These are phyloP conservation scores for Xerocomus amazonicus DNA, from an alignment of 1,284 basidiomycete species.

Conservation along the genomic window DNA sequence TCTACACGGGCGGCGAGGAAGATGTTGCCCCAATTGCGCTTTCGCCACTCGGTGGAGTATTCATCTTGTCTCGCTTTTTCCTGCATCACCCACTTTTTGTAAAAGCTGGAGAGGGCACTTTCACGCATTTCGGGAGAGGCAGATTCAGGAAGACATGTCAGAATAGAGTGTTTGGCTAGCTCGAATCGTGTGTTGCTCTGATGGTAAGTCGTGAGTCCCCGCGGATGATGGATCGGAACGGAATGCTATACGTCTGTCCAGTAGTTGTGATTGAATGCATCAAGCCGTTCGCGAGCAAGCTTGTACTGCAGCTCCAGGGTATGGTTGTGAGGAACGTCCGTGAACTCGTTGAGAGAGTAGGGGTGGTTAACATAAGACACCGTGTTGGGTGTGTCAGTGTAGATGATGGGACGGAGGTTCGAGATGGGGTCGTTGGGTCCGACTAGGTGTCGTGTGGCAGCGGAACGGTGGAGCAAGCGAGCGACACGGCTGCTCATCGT, in stretches of 20 bases:
- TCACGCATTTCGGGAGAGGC: conserved; percentile 55
- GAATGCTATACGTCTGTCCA: conserved; percentile 64
- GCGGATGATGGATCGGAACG: not conserved
- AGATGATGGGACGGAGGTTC: conserved; percentile 73
- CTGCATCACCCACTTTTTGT: conserved; percentile 65
- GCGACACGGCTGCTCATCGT: not conserved
- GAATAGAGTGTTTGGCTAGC: conserved; percentile 53
- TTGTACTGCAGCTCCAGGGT: conserved; percentile 63
- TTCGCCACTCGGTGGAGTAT: conserved; percentile 64
- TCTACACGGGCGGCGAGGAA: conserved; percentile 49
- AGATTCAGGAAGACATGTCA: conserved; percentile 52
- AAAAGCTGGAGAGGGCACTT: conserved; percentile 64
- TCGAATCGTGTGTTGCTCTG: conserved; percentile 75
- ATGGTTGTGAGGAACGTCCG: conserved; percentile 33
- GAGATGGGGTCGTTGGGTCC: conserved; percentile 73
- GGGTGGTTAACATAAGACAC: conserved; percentile 45
- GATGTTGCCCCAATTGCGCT: conserved; percentile 54
- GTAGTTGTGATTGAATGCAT: conserved; percentile 68
- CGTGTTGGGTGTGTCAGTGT: conserved; percentile 49
- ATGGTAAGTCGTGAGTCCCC: conserved; percentile 1
- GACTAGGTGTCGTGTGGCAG: conserved; percentile 45
- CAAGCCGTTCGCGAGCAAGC: conserved; percentile 62
- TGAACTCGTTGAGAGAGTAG: conserved; percentile 71
- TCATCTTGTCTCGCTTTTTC: conserved; percentile 52
- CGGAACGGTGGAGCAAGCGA: conserved; percentile 43